These are phyloP conservation scores for Fusarium beomiforme DNA, from an alignment of 2,329 filamentous ascomycete genomes.

Conservation along the genomic window DNA sequence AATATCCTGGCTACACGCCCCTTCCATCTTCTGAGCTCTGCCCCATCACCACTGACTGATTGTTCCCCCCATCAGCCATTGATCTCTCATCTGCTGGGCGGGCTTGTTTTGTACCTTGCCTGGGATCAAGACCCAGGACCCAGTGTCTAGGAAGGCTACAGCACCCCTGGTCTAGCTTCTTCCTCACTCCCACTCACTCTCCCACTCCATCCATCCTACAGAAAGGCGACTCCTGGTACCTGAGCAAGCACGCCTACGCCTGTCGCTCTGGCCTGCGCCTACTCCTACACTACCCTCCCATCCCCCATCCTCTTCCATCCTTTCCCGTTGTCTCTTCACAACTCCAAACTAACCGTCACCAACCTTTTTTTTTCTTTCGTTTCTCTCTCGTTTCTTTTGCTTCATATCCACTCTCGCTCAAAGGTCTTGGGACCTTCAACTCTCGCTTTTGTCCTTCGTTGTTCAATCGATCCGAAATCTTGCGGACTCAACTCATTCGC, in stretches of 20 bases:
- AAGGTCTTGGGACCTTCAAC: slow-evolving; percentile 28
- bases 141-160: slow-evolving; percentile 15
- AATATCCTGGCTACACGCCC: slow-evolving; percentile 32
- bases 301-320: slow-evolving; percentile 24
- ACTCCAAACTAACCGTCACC: slow-evolving; percentile 27
- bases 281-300: slow-evolving; percentile 37
- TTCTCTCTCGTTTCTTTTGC: slow-evolving; percentile 25
- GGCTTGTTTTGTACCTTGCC: not conserved
- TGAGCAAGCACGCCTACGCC: slow-evolving; percentile 8
- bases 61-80: slow-evolving; percentile 19
- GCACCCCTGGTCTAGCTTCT: slow-evolving; percentile 29
- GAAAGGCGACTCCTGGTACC: not conserved
- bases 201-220: not conserved
- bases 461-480: slow-evolving; percentile 17
- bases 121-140: slow-evolving; percentile 19
- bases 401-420: slow-evolving; percentile 32
- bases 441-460: slow-evolving; percentile 38
- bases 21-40: slow-evolving; percentile 11
- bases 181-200: slow-evolving; percentile 1
- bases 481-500: slow-evolving; percentile 18
- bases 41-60: slow-evolving; percentile 1
- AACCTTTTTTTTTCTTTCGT: slow-evolving; percentile 20
- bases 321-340: slow-evolving; percentile 28
- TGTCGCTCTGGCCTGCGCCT: slow-evolving; percentile 18
- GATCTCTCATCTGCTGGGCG: slow-evolving; percentile 7